Evolutionary conservation across 176 grass and related monocot species (phyloP), one percentile per base, ranked within the genome.

Genomic region (Pontederia crassipes): DNA sequence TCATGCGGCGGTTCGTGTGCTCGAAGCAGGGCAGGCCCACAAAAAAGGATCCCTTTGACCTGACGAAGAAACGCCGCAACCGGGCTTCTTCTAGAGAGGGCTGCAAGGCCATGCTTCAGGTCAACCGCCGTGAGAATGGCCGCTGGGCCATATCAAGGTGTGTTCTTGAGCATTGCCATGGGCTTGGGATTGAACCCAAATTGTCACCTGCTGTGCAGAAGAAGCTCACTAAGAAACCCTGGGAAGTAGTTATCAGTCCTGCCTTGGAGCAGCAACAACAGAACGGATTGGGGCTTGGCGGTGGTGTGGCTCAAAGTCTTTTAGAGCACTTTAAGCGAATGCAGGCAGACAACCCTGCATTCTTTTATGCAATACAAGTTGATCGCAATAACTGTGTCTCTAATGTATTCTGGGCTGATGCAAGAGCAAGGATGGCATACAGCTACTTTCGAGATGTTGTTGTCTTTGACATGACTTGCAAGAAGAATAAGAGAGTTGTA

Each of bases 1-100:
- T 86, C 64, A 86, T 86, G 83, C 70, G 83, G 40, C 83, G 83
- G 10, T 86, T 86, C 65, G 83, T 86, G 58, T 86, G 83, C 60
- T 81, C 83, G 1, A 74, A 78, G 51, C 83, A 86, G 65, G 83
- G 83, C 54, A 68, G 58, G 28, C 84, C 84, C 6, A 68, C 76
- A 26, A 82, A 75, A 56, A 88, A 88, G 66, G 85, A 77, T 62
- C 72, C 76, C 28, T 81, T 79, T 49, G 85, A 88, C 62, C 57
- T 75, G 14, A 79, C 79, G 8, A 88, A 88, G 85, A 82, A 79
- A 67, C 64, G 85, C 35, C 78, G 83, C 70, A 86, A 86, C 59
- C 78, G 83, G 7, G 2, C 75, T 8, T 88, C 85, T 11, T 78
- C 79, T 26, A 62, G 85, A n/a, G 72, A 81, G 17, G 85, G 68